These are phyloP conservation scores for Leishmania major DNA, from an alignment of 208 protist species.

Conservation along the genomic window DNA sequence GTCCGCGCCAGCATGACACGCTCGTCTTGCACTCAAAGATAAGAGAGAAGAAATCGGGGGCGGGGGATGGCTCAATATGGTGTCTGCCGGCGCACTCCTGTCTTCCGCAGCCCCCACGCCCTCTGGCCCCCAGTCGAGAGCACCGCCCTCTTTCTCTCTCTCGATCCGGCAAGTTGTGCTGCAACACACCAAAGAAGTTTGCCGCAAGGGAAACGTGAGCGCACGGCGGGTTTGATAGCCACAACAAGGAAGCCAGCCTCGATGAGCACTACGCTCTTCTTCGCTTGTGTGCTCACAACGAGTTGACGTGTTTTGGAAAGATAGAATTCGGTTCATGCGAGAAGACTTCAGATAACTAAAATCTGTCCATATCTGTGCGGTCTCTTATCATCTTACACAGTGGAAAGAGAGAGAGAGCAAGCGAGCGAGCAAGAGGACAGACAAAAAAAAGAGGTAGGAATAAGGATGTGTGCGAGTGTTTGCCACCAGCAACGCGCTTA, in stretches of 20 bases:
- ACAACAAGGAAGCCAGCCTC: not conserved
- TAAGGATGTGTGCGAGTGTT: not conserved
- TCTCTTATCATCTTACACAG: not conserved
- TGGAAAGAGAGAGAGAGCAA: not conserved
- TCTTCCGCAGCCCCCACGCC: not conserved
- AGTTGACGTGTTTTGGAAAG: not conserved
- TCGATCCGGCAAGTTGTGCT: no score
- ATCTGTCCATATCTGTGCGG: not conserved
- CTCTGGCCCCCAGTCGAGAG: not conserved
- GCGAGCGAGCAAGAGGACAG: not conserved
- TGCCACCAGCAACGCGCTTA: not conserved
- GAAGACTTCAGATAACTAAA: not conserved
- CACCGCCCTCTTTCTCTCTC: not conserved
- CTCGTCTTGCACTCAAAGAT: not conserved
- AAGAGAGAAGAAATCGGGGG: not conserved
- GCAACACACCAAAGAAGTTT: not conserved
- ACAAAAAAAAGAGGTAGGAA: not conserved
- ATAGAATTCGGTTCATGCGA: not conserved
- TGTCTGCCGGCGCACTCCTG: no score
- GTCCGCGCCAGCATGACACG: not conserved
- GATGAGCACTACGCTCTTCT: not conserved
- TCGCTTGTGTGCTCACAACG: not conserved
- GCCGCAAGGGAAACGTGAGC: not conserved
- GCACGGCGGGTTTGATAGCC: not conserved
- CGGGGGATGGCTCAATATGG: not conserved